These are phyloP conservation scores for Poronia punctata DNA, from an alignment of 495 filamentous ascomycete genomes.

Conservation along the genomic window DNA sequence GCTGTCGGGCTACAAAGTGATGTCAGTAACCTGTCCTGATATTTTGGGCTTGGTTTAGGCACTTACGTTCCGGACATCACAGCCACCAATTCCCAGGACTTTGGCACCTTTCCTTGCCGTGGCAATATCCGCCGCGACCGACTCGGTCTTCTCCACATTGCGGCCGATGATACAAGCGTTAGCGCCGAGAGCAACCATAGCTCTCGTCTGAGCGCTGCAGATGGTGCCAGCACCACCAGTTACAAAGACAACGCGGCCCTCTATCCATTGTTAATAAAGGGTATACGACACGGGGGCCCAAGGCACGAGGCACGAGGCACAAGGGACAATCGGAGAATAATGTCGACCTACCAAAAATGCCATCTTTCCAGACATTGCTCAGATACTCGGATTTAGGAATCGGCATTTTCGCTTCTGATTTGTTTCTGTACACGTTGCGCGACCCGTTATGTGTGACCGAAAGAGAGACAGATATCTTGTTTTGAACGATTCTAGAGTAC, in stretches of 20 bases:
- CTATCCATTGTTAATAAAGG: constrained; percentile 43
- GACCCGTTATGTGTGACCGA: constrained; percentile 4
- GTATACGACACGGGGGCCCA: too few relatives aligned
- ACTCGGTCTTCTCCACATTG: constrained; percentile 82
- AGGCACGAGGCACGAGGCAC: too few relatives aligned
- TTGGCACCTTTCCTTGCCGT: constrained; percentile 68
- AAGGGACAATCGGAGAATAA: background rate
- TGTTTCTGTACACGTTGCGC: background rate
- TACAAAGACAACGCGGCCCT: constrained; percentile 87
- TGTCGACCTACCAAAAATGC: constrained; percentile 61
- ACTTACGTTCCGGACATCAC: constrained; percentile 67
- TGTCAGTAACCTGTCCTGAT: constrained; percentile 7
- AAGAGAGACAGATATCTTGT: background rate
- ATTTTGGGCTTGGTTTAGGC: too few relatives aligned
- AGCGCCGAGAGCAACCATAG: constrained; percentile 82
- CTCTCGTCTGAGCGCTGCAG: constrained; percentile 86
- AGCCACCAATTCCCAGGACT: constrained; percentile 75
- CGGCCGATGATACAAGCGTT: constrained; percentile 91
- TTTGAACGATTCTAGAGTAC: too few relatives aligned
- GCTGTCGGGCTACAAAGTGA: constrained; percentile 41
- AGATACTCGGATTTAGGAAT: constrained; percentile 66
- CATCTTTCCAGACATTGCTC: constrained; percentile 75
- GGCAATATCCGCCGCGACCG: constrained; percentile 70
- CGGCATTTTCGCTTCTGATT: constrained; percentile 46
- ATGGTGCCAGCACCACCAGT: constrained; percentile 93